Evolutionary conservation across 1,139 yeast species (phyloP).

Genomic region (Saccharomyces hybrid): DNA sequence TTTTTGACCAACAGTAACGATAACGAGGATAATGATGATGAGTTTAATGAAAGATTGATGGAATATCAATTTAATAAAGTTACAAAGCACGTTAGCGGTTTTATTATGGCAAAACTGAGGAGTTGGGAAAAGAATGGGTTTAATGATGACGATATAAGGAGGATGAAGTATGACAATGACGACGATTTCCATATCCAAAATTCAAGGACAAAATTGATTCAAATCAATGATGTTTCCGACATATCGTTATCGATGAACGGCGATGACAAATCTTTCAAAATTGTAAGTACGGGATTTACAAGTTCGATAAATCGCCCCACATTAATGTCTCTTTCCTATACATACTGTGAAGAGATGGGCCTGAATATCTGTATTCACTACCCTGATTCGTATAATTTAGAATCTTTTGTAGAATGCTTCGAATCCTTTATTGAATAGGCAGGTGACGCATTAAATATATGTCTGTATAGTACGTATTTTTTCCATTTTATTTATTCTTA

Average conservation of each 20-base stretch:
- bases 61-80: slow-evolving; percentile 25
- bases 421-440: slow-evolving; percentile 20
- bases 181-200: slow-evolving; percentile 5
- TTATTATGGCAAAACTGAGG: slow-evolving; percentile 13
- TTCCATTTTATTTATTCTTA: not conserved
- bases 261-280: slow-evolving; percentile 8
- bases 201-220: slow-evolving; percentile 14
- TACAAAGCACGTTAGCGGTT: slow-evolving; percentile 14
- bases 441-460: not conserved
- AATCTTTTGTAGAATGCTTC: slow-evolving; percentile 25
- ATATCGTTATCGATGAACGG: slow-evolving; percentile 6
- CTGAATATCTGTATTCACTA: slow-evolving; percentile 26
- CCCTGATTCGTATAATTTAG: slow-evolving; percentile 25
- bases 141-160: slow-evolving; percentile 26
- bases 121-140: slow-evolving; percentile 21
- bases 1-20: not conserved
- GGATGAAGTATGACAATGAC: slow-evolving; percentile 20
- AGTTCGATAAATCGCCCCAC: slow-evolving; percentile 19
- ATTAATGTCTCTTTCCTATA: slow-evolving; percentile 25
- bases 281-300: slow-evolving; percentile 22
- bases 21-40: slow-evolving; percentile 11
- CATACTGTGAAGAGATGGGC: slow-evolving; percentile 20
- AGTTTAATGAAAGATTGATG: slow-evolving; percentile 17
- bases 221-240: slow-evolving; percentile 24
- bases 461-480: not conserved